Base-by-base conservation (phyloP, 163 green algal species). In the Scenedesmus sp. region DNA sequence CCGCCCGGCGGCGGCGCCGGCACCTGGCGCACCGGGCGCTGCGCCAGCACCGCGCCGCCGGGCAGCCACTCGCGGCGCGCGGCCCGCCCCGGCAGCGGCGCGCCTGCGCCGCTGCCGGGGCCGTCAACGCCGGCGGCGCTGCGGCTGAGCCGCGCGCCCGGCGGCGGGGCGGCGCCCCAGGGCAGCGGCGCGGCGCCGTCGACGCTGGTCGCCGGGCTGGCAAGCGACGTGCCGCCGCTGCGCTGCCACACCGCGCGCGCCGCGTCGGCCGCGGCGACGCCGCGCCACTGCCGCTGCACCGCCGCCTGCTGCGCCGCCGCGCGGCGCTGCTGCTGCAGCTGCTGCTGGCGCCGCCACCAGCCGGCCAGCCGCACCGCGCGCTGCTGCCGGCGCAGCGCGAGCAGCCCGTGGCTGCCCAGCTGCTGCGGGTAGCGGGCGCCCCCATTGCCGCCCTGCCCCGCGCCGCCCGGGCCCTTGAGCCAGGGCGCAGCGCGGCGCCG, bases 291-390 rank as follows among this genome's bases (percentile, higher is more conserved):
- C 57, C 42, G 57, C 57, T 45, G 67, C 1, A 36, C 33, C 34
- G 54, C 50, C 67, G 42, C 33, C 10, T 31, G 67, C 20, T n/a
- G n/a, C 31, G 67, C 48, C 51, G 67, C 67, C 54, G 67, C 50
- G n/a, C 29, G 50, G 17, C 50, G 50, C 48, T 76, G 67, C 48
- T 76, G 67, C 51, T 62, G 34, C 2, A 15, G 48, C 34, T 54
- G 42, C 36, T 56, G 62, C 34, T 70, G 62, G 18, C 62, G 33
- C 17, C 39, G 62, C 67, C 67, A 76, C 67, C 67, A 76, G 26
- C 31, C 47, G 4, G 26, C 18, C 51, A 76, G 31, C 7, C 67
- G 39, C 20, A 65, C 29, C 7, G 34, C 64, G 31, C 67, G 50
- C 11, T 76, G 67, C 34, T 76, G 67, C 51, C 31, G 33, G 13